Base-by-base conservation (phyloP, 176 grass and related monocot species). In the Miscanthus lutarioriparius region DNA sequence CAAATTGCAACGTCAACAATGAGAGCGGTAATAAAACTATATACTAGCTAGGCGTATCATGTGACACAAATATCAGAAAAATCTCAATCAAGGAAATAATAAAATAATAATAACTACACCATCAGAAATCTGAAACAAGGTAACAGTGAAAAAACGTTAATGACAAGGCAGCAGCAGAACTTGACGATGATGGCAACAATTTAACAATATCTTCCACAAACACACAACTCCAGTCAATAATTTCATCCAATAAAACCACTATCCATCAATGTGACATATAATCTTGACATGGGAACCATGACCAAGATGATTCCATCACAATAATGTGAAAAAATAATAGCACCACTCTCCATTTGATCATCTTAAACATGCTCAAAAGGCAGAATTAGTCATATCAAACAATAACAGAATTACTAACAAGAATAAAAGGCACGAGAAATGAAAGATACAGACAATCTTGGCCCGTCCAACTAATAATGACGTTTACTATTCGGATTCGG, bases 31-130 rank as follows among this genome's bases (percentile, higher is more conserved):
- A 71, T 47, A 72, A 70, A 70, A 71, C 22, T 72, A 68, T 36
- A 68, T 25, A 53, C 17, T 80, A 49, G 6, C 25, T 13, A n/a
- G 33, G 30, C 32, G 6, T 38, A 17, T 75, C 27, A 4, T 73
- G 22, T 76, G 32, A 47, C 45, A 77, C 11, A 19, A 65, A 30
- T 30, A 30, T 64, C n/a, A 80, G 41, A 86, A 86, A 86, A 80
- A 72, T 64, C 4, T 67, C 11, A 37, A 67, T 26, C 23, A 37
- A 43, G 32, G 36, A 81, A 43, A 87, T 35, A 32, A 25, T 77
- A 35, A 87, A 70, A 45, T 16, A 28, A 15, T 30, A 69, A 28
- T 59, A 74, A 43, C 10, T 16, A 44, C 33, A 68, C 35, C n/a
- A 39, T 48, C 4, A 51, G 30, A 86, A 72, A 72, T 64, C 10